A percentile compares a stretch with the other conserved stretches of the same genome.
These are phyloP conservation scores for Russula ochroleuca DNA, from an alignment of 768 basidiomycete genomes.

Conservation along the genomic window DNA sequence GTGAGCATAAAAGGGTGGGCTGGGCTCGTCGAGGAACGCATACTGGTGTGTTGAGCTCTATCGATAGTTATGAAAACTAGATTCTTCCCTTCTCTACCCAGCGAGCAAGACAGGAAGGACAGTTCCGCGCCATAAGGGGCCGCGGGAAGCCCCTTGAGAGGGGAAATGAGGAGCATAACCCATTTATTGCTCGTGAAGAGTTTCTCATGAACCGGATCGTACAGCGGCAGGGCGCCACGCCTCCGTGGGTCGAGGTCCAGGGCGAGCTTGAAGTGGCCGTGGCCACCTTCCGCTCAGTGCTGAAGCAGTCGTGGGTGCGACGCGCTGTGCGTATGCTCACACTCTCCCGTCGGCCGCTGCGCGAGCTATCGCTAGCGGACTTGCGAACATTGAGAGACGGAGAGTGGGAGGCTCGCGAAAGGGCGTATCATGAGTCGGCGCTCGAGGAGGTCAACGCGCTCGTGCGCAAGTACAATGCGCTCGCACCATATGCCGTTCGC, in stretches of 20 bases:
- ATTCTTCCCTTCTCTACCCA: slow-evolving; percentile 30
- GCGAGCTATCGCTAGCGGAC: slow-evolving; percentile 35
- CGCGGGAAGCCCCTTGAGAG: slow-evolving; percentile 49
- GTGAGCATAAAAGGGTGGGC: slow-evolving; percentile 70
- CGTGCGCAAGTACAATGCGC: slow-evolving; percentile 73
- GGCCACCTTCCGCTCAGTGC: slow-evolving; percentile 55
- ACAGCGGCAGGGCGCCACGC: slow-evolving; percentile 74
- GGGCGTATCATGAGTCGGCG: slow-evolving; percentile 62
- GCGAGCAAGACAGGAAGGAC: slow-evolving; percentile 63
- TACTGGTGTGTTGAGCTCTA: slow-evolving; percentile 50
- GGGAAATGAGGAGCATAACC: slow-evolving; percentile 49
- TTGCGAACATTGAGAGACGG: slow-evolving; percentile 51
- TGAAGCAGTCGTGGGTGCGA: slow-evolving; percentile 71
- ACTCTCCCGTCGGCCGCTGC: slow-evolving; percentile 40
- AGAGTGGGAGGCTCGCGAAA: slow-evolving; percentile 68
- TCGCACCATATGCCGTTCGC: slow-evolving; percentile 77
- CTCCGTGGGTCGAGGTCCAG: slow-evolving; percentile 85
- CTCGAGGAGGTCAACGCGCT: slow-evolving; percentile 68
- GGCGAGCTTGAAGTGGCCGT: slow-evolving; percentile 64
- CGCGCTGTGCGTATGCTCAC: slow-evolving; percentile 62
- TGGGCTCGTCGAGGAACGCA: slow-evolving; percentile 69
- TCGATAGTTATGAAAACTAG: background rate
- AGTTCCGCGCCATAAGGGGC: slow-evolving; percentile 70
- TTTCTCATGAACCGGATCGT: slow-evolving; percentile 85
- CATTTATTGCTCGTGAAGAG: slow-evolving; percentile 70